phyloP scores from a whole-genome alignment of 2,329 filamentous ascomycete genomes.

The Aspergillus sojae region DNA sequence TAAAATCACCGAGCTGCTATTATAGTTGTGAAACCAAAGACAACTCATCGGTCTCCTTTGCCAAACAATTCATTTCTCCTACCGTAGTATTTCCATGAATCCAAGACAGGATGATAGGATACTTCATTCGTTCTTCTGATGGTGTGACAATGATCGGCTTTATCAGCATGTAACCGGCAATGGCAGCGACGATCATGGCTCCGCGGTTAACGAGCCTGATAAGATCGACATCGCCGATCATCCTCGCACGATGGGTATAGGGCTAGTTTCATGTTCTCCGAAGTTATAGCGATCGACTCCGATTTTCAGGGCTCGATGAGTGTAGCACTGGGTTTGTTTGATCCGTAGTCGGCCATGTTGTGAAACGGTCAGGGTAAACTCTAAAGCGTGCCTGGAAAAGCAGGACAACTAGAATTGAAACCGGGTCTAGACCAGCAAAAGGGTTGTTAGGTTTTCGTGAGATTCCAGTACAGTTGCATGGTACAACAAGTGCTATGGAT shows the following conservation, averaged over 20 bases:
- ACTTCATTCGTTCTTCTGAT: not conserved
- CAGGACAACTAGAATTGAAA: not conserved
- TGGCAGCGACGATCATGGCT: not conserved
- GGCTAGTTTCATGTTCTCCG: not conserved
- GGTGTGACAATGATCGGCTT: not conserved
- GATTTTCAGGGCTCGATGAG: not conserved
- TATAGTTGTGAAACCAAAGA: no score
- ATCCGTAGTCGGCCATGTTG: not conserved
- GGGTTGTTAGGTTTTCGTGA: not conserved
- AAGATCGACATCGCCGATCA: not conserved
- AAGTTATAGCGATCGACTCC: not conserved
- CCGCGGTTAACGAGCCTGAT: not conserved
- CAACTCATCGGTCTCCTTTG: not conserved
- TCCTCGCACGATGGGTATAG: not conserved
- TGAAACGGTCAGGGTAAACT: not conserved
- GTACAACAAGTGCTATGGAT: not conserved
- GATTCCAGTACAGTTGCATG: not conserved
- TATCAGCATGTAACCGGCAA: not conserved
- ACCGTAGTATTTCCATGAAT: not conserved
- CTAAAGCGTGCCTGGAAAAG: not conserved
- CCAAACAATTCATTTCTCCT: not conserved
- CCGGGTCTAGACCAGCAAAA: not conserved
- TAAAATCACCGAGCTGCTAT: no score
- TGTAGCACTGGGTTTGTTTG: not conserved
- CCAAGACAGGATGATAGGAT: not conserved